Conservation (phyloP, 2,329 filamentous ascomycete genomes). For the Scytalidium sp. region DNA sequence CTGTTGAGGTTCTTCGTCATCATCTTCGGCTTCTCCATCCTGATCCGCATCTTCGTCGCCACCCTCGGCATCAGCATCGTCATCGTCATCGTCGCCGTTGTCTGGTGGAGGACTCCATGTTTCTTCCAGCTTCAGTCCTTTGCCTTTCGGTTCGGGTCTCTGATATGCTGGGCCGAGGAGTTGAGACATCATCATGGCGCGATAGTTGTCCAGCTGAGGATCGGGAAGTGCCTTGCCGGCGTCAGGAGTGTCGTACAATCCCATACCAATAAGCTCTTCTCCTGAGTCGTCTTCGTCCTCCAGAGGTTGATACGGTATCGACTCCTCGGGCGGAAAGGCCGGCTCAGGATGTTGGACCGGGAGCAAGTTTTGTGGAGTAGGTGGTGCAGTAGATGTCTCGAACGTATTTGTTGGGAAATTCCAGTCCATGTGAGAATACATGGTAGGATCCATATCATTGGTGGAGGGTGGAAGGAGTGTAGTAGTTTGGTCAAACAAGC, state of each 20-base stretch:
- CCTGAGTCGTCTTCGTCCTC: conserved; percentile 55
- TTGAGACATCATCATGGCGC: conserved; percentile 47
- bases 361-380: conserved; percentile 57
- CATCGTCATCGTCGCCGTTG: conserved; percentile 57
- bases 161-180: conserved; percentile 50
- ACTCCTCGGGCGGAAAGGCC: conserved; percentile 44
- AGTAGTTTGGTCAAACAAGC: conserved; percentile 9
- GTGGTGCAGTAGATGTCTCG: conserved; percentile 45
- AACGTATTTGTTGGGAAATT: conserved; percentile 42
- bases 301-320: conserved; percentile 45
- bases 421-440: conserved; percentile 39
- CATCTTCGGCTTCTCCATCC: conserved; percentile 36
- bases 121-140: conserved; percentile 78
- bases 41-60: conserved; percentile 26
- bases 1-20: conserved; percentile 32
- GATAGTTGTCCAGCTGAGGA: conserved; percentile 50
- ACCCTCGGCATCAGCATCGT: conserved; percentile 40
- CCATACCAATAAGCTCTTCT: conserved; percentile 78
- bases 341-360: conserved; percentile 47
- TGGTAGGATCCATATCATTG: conserved; percentile 18
- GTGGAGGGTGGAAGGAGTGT: conserved; percentile 10
- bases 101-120: conserved; percentile 68
- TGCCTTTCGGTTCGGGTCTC: conserved; percentile 52
- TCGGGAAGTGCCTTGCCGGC: conserved; percentile 39
- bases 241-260: conserved; percentile 73